Percentiles rank a stretch among this genome's conserved stretches.
These are phyloP conservation scores for Ophiostoma himal-ulmi DNA, from an alignment of 2,329 filamentous ascomycete genomes.

Conservation along the genomic window DNA sequence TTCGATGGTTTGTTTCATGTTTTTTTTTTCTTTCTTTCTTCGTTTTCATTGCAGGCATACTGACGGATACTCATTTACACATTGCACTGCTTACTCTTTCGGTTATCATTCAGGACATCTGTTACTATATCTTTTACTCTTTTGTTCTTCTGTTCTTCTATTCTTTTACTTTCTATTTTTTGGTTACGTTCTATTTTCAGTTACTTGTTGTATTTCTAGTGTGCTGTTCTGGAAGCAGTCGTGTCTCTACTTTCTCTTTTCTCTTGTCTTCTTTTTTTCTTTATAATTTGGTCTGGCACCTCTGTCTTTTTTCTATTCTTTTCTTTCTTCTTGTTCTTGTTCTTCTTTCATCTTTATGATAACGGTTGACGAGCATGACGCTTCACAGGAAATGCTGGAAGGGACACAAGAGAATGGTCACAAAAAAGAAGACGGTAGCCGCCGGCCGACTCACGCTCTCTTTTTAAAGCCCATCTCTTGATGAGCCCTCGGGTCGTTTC, in stretches of 20 bases:
- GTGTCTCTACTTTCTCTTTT: background rate
- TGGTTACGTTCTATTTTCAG: slow-evolving; percentile 16
- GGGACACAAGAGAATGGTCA: background rate
- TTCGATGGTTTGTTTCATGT: slow-evolving; percentile 14
- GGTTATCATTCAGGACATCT: background rate
- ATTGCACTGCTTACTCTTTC: background rate
- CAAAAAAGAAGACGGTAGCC: slow-evolving; percentile 5
- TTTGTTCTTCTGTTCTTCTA: background rate
- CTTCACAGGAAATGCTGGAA: slow-evolving; percentile 17
- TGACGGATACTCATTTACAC: background rate
- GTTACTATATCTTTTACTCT: background rate
- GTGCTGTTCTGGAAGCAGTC: slow-evolving; percentile 24
- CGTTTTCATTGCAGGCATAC: slow-evolving; percentile 4
- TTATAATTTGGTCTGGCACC: slow-evolving; percentile 11
- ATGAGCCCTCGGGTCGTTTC: slow-evolving; percentile 7
- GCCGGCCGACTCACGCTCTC: slow-evolving; percentile 20
- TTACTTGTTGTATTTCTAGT: slow-evolving; percentile 17
- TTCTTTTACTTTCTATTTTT: background rate
- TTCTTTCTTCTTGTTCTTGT: slow-evolving; percentile 16
- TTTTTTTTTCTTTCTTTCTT: slow-evolving; percentile 1
- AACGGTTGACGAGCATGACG: slow-evolving; percentile 9
- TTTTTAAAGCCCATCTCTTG: background rate
- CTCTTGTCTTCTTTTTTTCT: background rate
- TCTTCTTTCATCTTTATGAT: slow-evolving; percentile 8
- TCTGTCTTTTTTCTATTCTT: slow-evolving; percentile 20